A percentile compares a stretch with the other conserved stretches of the same genome.
phyloP scores from a whole-genome alignment of 257 asterid species.

The Solanum peruvianum region DNA sequence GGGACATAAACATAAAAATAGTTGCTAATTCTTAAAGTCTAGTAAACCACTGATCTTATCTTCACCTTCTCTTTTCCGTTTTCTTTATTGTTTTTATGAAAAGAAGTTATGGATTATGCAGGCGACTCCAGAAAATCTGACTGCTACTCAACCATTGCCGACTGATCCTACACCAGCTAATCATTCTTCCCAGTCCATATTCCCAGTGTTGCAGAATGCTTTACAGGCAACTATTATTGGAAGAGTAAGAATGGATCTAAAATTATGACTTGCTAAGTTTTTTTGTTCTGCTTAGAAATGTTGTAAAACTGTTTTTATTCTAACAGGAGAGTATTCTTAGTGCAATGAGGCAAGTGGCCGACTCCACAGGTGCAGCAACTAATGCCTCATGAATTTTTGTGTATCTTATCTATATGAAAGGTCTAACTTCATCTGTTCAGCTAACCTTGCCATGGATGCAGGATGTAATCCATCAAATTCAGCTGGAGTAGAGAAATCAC shows the following conservation, averaged over 20 bases:
- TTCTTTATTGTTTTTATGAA: neutral
- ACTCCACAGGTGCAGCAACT: slow-evolving; percentile 41
- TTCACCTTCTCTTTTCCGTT: neutral
- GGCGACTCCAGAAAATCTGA: slow-evolving; percentile 55
- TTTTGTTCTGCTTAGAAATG: neutral
- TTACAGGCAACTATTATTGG: slow-evolving; percentile 60
- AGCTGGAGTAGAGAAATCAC: slow-evolving; percentile 39
- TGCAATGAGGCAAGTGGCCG: slow-evolving; percentile 60
- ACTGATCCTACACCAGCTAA: slow-evolving; percentile 40
- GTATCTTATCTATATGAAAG: neutral
- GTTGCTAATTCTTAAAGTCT: neutral
- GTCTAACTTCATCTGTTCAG: slow-evolving; percentile 8
- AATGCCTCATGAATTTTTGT: neutral
- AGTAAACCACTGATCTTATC: neutral
- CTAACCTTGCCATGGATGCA: slow-evolving; percentile 23
- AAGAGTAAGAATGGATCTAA: slow-evolving; percentile 43
- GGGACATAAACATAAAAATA: neutral
- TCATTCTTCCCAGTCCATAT: slow-evolving; percentile 31
- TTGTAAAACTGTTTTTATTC: neutral
- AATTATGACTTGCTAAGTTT: neutral
- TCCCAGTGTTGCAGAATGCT: slow-evolving; percentile 49
- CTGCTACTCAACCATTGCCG: slow-evolving; percentile 18
- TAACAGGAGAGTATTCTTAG: slow-evolving; percentile 56
- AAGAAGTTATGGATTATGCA: slow-evolving; percentile 14
- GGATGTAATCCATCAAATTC: slow-evolving; percentile 18